Base-by-base conservation (phyloP, 1,284 basidiomycete genomes). In the Austropuccinia psidii region DNA sequence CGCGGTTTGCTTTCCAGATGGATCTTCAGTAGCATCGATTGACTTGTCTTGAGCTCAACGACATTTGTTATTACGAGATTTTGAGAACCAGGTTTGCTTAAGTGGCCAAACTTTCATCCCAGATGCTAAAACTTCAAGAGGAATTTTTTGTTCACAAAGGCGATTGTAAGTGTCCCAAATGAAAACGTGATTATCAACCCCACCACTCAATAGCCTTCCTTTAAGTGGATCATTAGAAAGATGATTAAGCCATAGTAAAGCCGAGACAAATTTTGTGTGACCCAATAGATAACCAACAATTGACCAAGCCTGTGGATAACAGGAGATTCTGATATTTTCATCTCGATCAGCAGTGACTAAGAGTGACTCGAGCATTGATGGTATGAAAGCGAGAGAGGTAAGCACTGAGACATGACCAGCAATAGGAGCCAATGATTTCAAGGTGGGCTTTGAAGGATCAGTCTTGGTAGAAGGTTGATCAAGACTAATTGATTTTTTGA, bases 311-410 rank as follows among this genome's bases (percentile, higher is more conserved):
- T 64, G 33, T 21, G 70, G 70, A 43, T 73, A 73, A 0, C 60
- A 27, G 17, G 70, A 73, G 0, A 73, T 41, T 27, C 70, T 45
- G 17, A 73, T 52, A 43, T 73, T 58, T 60, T 73, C 70, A 41
- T 73, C 70, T 9, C 70, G 70, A 52, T 73, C 70, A 15, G 60
- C 70, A 41, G 70, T 62, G 13, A 73, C 60, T 11, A 73, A 39
- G 15, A 64, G 19, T 6, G 57, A 47, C 8, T 15, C 45, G n/a
- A 39, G 49, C 37, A 29, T 19, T 11, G 43, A 39, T n/a, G 70
- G 60, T 6, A 73, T 64, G 19, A 73, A 43, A 35, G 60, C 35
- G 24, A 73, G 50, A n/a, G 70, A 54, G 5, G 70, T 73, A 17
- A 73, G 15, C 4, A 73, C 49, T 24, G 70, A 73, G 9, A 73